A percentile compares a stretch with the other conserved stretches of the same genome.
Conservation (phyloP, 306 rosid genomes). For the Cicer judaicum region DNA sequence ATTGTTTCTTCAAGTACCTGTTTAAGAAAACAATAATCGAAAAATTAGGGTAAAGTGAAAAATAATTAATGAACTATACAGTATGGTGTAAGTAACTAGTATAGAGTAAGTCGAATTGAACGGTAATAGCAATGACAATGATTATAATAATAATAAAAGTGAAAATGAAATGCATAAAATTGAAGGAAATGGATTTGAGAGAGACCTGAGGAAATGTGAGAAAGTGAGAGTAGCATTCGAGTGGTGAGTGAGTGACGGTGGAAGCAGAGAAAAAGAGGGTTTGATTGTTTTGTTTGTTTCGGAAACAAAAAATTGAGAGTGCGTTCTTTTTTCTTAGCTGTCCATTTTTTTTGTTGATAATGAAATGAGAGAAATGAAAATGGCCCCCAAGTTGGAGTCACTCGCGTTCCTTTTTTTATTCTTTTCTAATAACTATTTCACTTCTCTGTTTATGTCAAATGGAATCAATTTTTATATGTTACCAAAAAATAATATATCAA, state of each 20-base stretch:
- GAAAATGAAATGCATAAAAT: neutral
- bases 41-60: slow-evolving; percentile 34
- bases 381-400: neutral
- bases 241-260: slow-evolving; percentile 35
- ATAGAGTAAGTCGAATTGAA: neutral
- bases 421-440: too few species aligned
- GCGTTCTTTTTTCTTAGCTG: slow-evolving; percentile 4
- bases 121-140: neutral
- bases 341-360: slow-evolving; percentile 32
- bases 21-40: slow-evolving; percentile 8
- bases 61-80: neutral
- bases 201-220: slow-evolving; percentile 42
- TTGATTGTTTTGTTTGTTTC: neutral
- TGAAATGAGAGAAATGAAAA: slow-evolving; percentile 17
- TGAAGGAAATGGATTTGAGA: neutral
- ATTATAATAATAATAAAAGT: neutral
- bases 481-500: too few species aligned
- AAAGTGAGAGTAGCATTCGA: slow-evolving; percentile 38
- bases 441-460: too few species aligned
- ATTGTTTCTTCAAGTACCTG: slow-evolving; percentile 61
- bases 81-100: neutral
- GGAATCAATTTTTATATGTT: too few species aligned
- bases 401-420: neutral
- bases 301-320: neutral
- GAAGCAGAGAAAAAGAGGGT: slow-evolving; percentile 20